phyloP scores from a whole-genome alignment of 2,329 filamentous ascomycete species.

The Epichloe gansuensis region DNA sequence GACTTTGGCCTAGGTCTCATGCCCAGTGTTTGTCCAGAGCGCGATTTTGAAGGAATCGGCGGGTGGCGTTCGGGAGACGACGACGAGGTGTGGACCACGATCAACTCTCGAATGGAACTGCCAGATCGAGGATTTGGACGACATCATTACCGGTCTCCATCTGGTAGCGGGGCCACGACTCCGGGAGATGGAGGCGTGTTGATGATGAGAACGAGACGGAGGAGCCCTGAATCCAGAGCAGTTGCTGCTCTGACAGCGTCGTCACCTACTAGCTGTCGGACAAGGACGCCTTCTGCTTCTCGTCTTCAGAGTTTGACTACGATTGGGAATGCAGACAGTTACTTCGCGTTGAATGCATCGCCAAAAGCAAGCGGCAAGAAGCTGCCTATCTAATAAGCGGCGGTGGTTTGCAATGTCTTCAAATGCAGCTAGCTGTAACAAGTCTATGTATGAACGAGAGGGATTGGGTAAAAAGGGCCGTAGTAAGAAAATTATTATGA shows the following conservation, averaged over 20 bases:
- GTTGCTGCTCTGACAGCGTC: constrained; percentile 10
- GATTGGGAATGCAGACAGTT: constrained; percentile 23
- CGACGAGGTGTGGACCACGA: constrained; percentile 37
- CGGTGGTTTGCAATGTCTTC: no score
- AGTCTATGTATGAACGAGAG: neutral
- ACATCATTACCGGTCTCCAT: constrained; percentile 31
- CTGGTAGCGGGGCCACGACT: constrained; percentile 23
- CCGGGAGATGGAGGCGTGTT: constrained; percentile 28
- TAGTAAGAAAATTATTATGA: neutral
- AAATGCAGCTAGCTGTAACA: no score
- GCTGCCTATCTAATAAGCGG: neutral
- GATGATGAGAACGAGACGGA: constrained; percentile 29
- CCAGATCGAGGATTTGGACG: constrained; percentile 27
- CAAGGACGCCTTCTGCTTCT: constrained; percentile 33
- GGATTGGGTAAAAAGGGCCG: neutral
- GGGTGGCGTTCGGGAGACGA: constrained; percentile 39
- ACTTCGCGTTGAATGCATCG: constrained; percentile 26
- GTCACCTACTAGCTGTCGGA: constrained; percentile 35
- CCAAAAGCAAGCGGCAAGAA: constrained; percentile 20
- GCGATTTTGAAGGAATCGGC: constrained; percentile 47
- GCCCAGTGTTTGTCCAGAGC: constrained; percentile 35
- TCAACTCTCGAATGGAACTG: constrained; percentile 38
- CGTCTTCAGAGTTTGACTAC: constrained; percentile 18
- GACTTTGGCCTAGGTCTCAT: constrained; percentile 28
- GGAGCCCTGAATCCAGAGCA: constrained; percentile 20